Conservation (phyloP, 306 rosid species). For the Inga laurina region DNA sequence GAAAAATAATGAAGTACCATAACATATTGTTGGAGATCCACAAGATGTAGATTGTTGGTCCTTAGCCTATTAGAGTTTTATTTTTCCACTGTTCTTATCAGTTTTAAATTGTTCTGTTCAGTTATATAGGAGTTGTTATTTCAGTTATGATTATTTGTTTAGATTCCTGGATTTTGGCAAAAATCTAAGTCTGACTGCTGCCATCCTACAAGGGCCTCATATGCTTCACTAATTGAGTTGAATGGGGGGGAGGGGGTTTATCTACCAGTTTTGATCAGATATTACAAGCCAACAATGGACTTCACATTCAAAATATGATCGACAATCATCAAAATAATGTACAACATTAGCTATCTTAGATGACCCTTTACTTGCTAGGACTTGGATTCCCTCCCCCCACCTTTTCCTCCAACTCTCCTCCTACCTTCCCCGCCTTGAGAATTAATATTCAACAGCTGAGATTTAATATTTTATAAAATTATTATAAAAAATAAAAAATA, state of each 20-base stretch:
- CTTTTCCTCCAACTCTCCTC: background rate
- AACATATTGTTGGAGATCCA: background rate
- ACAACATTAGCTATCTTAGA: constrained; percentile 10
- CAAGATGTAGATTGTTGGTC: background rate
- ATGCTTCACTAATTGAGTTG: background rate
- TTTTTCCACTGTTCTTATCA: background rate
- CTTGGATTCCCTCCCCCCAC: background rate
- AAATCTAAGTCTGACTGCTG: background rate
- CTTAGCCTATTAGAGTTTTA: background rate
- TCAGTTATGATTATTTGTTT: background rate
- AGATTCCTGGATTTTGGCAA: background rate
- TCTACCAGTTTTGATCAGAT: background rate
- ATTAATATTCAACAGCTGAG: background rate
- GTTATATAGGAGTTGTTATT: background rate
- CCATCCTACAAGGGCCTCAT: background rate
- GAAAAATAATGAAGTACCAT: constrained; percentile 1
- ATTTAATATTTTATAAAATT: background rate
- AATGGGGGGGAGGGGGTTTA: background rate
- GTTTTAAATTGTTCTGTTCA: background rate
- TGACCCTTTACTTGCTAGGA: background rate
- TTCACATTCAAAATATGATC: background rate
- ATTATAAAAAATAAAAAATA: background rate
- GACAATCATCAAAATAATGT: background rate
- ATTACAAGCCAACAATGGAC: background rate
- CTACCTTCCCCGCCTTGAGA: background rate